Evolutionary conservation across 1,284 basidiomycete species (phyloP), one percentile per base, ranked within the genome.

Genomic region (Xanthoconium separans): DNA sequence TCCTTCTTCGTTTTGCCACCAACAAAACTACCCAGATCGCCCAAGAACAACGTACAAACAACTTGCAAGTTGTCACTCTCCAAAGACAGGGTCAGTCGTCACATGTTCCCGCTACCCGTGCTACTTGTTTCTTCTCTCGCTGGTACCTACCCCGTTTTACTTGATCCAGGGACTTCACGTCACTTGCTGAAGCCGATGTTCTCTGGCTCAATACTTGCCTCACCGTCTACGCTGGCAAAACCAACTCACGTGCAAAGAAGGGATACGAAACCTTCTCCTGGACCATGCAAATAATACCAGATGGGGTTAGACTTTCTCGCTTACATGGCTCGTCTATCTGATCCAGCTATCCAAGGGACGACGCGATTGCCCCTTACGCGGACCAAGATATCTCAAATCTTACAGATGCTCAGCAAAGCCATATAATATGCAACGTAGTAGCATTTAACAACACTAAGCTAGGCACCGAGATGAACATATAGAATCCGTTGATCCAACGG

Each of bases 41-140:
- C 95, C 55, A 80, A 77, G 57, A 95, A 95, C 63, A 97, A 97
- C 59, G n/a, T 97, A 96, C 75, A 87, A 89, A 65, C 91, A 97
- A 72, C 80, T 97, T 58, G 76, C 78, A 44, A 70, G 74, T 24
- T 96, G 96, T 69, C 75, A 75, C 27, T 68, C 81, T 7, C 93
- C 94, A 0, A 81, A 78, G 47, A 83, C 91, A 59, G 94, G 94
- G 89, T 93, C 60, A 51, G 83, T 75, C n/a, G n/a, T n/a, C n/a
- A n/a, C n/a, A n/a, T n/a, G n/a, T n/a, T n/a, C n/a, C n/a, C n/a
- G n/a, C n/a, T 13, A n/a, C n/a, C n/a, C n/a, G n/a, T n/a, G n/a
- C n/a, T n/a, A n/a, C n/a, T n/a, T n/a, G n/a, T 11, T 27, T n/a
- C 29, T 36, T 18, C 15, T 36, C n/a, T n/a, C n/a, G n/a, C n/a